Conservation (phyloP, 495 filamentous ascomycete species). For the Aspergillus diversus region DNA sequence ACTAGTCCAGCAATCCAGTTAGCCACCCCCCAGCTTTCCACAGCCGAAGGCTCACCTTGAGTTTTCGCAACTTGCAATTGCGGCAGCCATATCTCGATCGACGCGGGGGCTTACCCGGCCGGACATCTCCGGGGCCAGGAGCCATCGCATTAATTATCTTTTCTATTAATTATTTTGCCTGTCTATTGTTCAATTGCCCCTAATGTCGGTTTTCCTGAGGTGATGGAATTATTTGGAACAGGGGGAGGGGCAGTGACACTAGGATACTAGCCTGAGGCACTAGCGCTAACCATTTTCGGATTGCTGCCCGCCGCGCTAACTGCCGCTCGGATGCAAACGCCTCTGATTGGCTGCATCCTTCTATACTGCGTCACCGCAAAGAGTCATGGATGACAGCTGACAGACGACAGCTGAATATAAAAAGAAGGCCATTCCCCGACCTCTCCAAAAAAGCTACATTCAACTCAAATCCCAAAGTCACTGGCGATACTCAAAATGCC, state of each 20-base stretch:
- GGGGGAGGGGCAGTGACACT: background rate
- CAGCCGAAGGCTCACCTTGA: constrained; percentile 42
- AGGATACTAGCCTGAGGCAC: constrained; percentile 11
- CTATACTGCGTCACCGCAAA: background rate
- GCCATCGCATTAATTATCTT: constrained; percentile 22
- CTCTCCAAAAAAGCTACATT: too few species aligned
- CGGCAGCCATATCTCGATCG: constrained; percentile 52
- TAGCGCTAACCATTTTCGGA: too few species aligned
- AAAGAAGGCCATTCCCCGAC: background rate
- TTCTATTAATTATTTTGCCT: too few species aligned
- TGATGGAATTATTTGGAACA: background rate
- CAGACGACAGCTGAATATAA: background rate
- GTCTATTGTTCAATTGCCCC: too few species aligned
- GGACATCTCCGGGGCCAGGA: constrained; percentile 18
- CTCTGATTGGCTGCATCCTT: constrained; percentile 33
- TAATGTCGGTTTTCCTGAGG: too few species aligned
- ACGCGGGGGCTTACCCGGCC: constrained; percentile 17
- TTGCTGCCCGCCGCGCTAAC: too few species aligned
- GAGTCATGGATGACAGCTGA: background rate
- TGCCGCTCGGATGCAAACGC: constrained; percentile 25
- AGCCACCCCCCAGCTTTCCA: constrained; percentile 18
- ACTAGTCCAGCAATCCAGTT: constrained; percentile 32
- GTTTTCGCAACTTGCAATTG: constrained; percentile 53
- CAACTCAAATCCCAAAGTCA: too few species aligned
- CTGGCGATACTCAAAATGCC: too few species aligned